Evolutionary conservation across 1,139 yeast species (phyloP), one percentile per base, ranked within the genome.

Genomic region (Sugiyamaella paludigena): DNA sequence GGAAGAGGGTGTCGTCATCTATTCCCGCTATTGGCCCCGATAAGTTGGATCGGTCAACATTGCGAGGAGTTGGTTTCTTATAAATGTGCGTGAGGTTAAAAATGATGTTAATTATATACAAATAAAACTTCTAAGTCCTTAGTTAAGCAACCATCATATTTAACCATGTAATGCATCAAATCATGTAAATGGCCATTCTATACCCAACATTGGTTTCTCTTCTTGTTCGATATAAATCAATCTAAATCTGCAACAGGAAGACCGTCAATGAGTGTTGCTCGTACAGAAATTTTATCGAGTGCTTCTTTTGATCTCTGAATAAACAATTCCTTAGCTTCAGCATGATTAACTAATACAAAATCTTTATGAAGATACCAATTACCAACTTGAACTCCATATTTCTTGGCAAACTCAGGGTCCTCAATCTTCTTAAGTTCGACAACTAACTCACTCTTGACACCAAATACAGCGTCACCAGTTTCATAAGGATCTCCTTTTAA

Each of bases 381-480:
- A 36, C 62, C 58, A 24, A 57, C 55, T 3, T 61, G 49, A 59
- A 64, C 61, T 26, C 52, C 56, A 42, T 60, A 55, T 43, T 58
- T 48, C 33, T 47, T 46, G 7, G 68, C 69, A 31, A 55, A 51
- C 34, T 57, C 60, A 29, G 52, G 54, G 30, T 67, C 66, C 67
- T 69, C 65, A 41, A 69, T 58, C 53, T 65, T 70, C 44, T 65
- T 61, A 15, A 45, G 26, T 35, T 56, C 58, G 42, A 61, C 58
- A 24, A 63, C 50, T 43, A 64, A 54, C 12, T 52, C 55, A 11
- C 59, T 47, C 50, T 65, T 65, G 7, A 62, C 68, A 11, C 68
- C 68, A 49, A 67, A 67, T 2, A 67, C 70, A 27, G 71, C 70
- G 53, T 68, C 72, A 8, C 67, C 59, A 19, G 57, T 60, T 49